Evolutionary conservation across 129 eudicot genomes (phyloP).

Genomic region (Arctium lappa): DNA sequence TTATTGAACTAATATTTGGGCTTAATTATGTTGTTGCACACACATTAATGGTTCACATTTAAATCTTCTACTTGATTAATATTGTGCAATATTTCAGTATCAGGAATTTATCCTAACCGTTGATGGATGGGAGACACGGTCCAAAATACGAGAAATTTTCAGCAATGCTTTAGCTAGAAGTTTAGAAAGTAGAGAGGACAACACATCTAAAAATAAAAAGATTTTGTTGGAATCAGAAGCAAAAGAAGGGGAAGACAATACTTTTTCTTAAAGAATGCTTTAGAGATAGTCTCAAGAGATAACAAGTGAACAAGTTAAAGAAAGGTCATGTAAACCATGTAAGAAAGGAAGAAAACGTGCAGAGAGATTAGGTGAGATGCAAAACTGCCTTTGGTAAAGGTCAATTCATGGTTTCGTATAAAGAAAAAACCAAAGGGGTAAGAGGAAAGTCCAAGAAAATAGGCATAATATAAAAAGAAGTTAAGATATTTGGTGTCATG

Average conservation of each 20-base stretch:
- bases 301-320: background rate
- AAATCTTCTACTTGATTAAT: too few relatives aligned
- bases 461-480: background rate
- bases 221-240: background rate
- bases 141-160: background rate
- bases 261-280: background rate
- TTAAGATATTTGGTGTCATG: background rate
- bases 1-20: too few relatives aligned
- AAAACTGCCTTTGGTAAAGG: background rate
- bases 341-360: background rate
- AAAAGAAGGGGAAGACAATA: background rate
- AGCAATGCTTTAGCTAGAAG: background rate
- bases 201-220: background rate
- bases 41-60: too few relatives aligned
- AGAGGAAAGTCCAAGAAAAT: background rate
- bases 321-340: background rate
- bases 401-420: background rate
- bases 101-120: background rate
- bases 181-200: background rate
- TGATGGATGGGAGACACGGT: background rate
- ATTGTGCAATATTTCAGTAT: background rate
- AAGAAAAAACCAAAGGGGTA: background rate
- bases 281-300: background rate
- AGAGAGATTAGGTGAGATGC: background rate
- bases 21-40: too few relatives aligned